phyloP scores from a whole-genome alignment of 2,329 filamentous ascomycete species.

The Pleurostoma richardsiae region DNA sequence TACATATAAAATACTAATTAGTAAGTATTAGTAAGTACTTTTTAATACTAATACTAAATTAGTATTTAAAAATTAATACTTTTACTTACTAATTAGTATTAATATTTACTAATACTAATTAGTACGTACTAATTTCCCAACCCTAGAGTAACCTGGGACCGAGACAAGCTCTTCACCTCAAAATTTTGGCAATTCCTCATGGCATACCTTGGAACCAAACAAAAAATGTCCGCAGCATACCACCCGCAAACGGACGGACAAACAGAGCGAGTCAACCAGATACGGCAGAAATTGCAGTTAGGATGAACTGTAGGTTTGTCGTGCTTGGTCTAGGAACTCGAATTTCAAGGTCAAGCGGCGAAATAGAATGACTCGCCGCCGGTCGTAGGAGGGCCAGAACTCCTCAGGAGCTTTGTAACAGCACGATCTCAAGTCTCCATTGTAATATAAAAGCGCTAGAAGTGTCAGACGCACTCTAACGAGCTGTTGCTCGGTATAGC shows the following conservation, averaged over 20 bases:
- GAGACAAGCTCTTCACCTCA: conserved; percentile 7
- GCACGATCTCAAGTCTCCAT: too few relatives aligned
- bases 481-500: too few relatives aligned
- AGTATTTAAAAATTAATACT: neutral
- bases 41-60: neutral
- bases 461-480: too few relatives aligned
- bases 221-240: neutral
- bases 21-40: neutral
- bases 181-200: conserved; percentile 9
- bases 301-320: too few relatives aligned
- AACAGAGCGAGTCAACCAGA: conserved; percentile 4
- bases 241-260: conserved; percentile 4
- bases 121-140: too few relatives aligned
- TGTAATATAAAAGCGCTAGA: too few relatives aligned
- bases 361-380: too few relatives aligned
- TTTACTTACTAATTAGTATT: neutral
- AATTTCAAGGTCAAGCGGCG: too few relatives aligned
- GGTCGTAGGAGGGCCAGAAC: too few relatives aligned
- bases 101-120: neutral
- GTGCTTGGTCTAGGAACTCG: too few relatives aligned
- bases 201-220: neutral
- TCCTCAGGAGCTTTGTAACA: too few relatives aligned
- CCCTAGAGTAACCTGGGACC: conserved; percentile 6
- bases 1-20: neutral
- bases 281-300: too few relatives aligned